A percentile compares a stretch with the other conserved stretches of the same genome.
Conservation (phyloP, 2,329 filamentous ascomycete species). For the Aspergillus brasiliensis region DNA sequence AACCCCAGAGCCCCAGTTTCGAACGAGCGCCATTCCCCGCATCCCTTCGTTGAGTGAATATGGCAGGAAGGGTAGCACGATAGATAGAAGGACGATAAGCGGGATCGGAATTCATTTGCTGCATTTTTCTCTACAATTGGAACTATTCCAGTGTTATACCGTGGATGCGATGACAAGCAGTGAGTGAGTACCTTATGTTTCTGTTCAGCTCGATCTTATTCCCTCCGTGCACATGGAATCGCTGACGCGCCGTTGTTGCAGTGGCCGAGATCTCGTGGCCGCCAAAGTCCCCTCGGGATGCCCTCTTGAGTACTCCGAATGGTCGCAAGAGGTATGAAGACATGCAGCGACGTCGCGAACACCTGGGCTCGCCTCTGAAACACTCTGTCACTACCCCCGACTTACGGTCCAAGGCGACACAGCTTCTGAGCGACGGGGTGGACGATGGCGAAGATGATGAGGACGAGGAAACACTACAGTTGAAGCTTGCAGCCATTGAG, state of each 20-base stretch:
- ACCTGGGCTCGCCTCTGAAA: constrained; percentile 68
- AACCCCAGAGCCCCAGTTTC: not conserved
- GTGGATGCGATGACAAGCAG: constrained; percentile 24
- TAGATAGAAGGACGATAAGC: not conserved
- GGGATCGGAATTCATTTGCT: not conserved
- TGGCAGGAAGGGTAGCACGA: constrained; percentile 3
- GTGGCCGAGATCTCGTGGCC: constrained; percentile 59
- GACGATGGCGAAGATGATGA: constrained; percentile 64
- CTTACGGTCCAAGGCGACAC: constrained; percentile 36
- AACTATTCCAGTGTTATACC: not conserved
- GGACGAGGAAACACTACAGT: constrained; percentile 84
- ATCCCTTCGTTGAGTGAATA: constrained; percentile 9
- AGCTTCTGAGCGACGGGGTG: constrained; percentile 34
- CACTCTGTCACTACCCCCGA: constrained; percentile 48
- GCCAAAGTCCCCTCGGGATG: constrained; percentile 64
- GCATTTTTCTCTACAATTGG: not conserved
- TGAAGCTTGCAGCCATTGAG: constrained; percentile 86
- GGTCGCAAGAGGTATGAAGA: constrained; percentile 75
- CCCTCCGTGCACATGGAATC: not conserved
- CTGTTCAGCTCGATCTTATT: not conserved
- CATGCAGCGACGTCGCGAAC: constrained; percentile 66
- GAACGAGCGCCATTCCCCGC: constrained; percentile 1
- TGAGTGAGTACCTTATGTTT: constrained; percentile 17
- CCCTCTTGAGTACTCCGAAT: constrained; percentile 69
- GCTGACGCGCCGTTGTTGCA: constrained; percentile 16